phyloP scores from a whole-genome alignment of 306 rosid genomes.

The Dryas drummondii region DNA sequence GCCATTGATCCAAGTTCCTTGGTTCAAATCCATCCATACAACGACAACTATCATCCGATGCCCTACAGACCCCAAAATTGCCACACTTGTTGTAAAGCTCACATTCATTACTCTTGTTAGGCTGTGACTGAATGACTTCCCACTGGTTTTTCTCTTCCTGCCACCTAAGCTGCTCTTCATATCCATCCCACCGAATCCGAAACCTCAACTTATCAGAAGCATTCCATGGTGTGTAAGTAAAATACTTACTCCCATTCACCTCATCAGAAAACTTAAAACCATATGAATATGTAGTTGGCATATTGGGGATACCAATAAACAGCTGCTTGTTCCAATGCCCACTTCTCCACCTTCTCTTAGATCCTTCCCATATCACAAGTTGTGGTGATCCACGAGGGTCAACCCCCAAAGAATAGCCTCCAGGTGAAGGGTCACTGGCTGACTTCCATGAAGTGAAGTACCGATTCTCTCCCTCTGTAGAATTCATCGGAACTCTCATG shows the following conservation, averaged over 20 bases:
- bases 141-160: slow-evolving; percentile 35
- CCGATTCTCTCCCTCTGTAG: slow-evolving; percentile 27
- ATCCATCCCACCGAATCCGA: slow-evolving; percentile 59
- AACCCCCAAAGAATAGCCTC: slow-evolving; percentile 55
- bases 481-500: slow-evolving; percentile 46
- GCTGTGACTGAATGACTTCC: slow-evolving; percentile 40
- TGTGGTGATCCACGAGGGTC: slow-evolving; percentile 69
- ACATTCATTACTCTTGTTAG: slow-evolving; percentile 38
- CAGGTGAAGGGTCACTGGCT: slow-evolving; percentile 51
- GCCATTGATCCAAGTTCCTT: slow-evolving; percentile 35
- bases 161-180: slow-evolving; percentile 50
- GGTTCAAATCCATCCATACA: slow-evolving; percentile 63
- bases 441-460: slow-evolving; percentile 69
- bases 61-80: slow-evolving; percentile 49
- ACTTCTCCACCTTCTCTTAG: slow-evolving; percentile 64
- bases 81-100: slow-evolving; percentile 78
- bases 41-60: slow-evolving; percentile 34
- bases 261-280: slow-evolving; percentile 46
- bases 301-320: slow-evolving; percentile 49
- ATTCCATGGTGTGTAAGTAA: slow-evolving; percentile 32
- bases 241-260: slow-evolving; percentile 20
- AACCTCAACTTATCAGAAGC: slow-evolving; percentile 43
- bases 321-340: slow-evolving; percentile 69
- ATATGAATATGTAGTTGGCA: slow-evolving; percentile 30
- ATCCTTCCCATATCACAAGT: slow-evolving; percentile 68